phyloP scores from a whole-genome alignment of 1,284 basidiomycete genomes.

The Leccinum griseonigrum region DNA sequence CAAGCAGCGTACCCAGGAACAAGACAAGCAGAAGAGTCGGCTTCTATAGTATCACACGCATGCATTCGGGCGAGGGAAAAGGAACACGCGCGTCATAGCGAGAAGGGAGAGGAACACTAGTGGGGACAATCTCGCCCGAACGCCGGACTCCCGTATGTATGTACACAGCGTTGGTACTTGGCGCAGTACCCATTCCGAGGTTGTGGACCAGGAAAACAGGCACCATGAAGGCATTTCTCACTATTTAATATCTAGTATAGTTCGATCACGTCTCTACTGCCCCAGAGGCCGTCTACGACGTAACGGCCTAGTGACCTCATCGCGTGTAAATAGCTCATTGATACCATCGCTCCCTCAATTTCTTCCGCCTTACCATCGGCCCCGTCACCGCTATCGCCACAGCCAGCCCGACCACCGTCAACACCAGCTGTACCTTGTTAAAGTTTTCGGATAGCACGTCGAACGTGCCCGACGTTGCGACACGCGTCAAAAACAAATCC shows the following conservation, averaged over 20 bases:
- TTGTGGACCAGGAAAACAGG: too few relatives aligned
- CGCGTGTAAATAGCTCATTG: conserved; percentile 2
- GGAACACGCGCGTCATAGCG: too few relatives aligned
- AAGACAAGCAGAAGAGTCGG: neutral
- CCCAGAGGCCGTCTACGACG: neutral
- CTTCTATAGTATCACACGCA: too few relatives aligned
- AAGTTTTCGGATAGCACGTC: conserved; percentile 91
- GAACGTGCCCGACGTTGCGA: conserved; percentile 88
- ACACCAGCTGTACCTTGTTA: conserved; percentile 89
- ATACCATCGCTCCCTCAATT: conserved; percentile 69
- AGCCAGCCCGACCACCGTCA: conserved; percentile 75
- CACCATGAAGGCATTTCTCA: neutral
- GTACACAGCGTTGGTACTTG: too few relatives aligned
- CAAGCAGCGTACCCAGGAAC: neutral
- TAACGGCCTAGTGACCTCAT: neutral
- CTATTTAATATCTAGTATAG: neutral
- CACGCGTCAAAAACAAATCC: conserved; percentile 83
- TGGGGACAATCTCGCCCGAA: too few relatives aligned
- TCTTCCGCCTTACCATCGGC: conserved; percentile 70
- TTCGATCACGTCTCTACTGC: conserved; percentile 9
- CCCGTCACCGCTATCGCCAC: conserved; percentile 74
- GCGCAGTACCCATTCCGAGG: neutral
- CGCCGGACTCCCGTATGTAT: too few relatives aligned
- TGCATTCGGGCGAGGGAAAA: too few relatives aligned
- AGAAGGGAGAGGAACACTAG: too few relatives aligned